phyloP scores from a whole-genome alignment of 345 rosid genomes.

The Melastoma malabathricum region DNA sequence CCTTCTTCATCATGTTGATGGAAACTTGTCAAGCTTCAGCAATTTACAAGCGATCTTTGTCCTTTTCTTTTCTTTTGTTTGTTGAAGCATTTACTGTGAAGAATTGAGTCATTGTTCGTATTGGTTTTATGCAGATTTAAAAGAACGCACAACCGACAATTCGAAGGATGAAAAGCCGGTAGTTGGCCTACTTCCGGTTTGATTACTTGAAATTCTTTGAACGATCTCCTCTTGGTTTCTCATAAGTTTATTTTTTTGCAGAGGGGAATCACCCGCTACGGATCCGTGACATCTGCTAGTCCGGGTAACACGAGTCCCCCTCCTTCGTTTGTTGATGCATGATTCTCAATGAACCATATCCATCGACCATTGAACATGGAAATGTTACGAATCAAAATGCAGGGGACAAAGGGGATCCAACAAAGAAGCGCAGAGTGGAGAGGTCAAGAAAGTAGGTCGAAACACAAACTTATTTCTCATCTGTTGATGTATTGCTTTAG shows the following conservation, averaged over 20 bases:
- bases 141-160: constrained; percentile 40
- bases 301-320: constrained; percentile 24
- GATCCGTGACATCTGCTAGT: constrained; percentile 40
- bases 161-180: constrained; percentile 55
- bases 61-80: no score
- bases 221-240: constrained; percentile 2
- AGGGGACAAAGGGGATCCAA: constrained; percentile 55
- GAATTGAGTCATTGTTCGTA: no score
- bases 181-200: constrained; percentile 6
- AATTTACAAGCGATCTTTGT: no score
- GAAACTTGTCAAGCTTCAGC: no score
- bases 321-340: no score
- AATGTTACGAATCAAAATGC: constrained; percentile 12
- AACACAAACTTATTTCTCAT: neutral
- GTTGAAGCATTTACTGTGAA: no score
- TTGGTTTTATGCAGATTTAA: constrained; percentile 24
- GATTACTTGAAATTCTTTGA: neutral
- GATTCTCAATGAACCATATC: neutral
- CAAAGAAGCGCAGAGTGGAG: constrained; percentile 67
- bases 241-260: constrained; percentile 9
- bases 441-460: constrained; percentile 54
- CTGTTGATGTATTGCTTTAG: neutral
- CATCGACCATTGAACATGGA: no score
- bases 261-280: constrained; percentile 42
- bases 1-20: no score